Conservation (phyloP, 352 stramenopile species). For the Phytophthora constricta region DNA sequence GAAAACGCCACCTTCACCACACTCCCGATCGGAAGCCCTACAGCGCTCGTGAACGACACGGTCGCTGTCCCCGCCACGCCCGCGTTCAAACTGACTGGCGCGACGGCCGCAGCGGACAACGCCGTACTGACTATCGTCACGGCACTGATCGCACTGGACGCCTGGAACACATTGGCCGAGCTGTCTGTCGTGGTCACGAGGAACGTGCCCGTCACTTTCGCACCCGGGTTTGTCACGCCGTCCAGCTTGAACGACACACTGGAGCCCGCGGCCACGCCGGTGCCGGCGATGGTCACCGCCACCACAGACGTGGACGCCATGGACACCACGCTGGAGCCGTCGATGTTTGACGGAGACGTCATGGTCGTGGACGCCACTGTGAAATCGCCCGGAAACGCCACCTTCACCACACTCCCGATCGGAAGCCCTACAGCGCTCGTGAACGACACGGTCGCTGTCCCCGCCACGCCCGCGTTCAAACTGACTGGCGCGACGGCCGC, state of each 20-base stretch:
- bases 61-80: constrained; percentile 33
- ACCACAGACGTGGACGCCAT: constrained; percentile 27
- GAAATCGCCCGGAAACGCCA: constrained; percentile 52
- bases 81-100: constrained; percentile 36
- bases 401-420: constrained; percentile 38
- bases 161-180: constrained; percentile 33
- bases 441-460: constrained; percentile 41
- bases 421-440: constrained; percentile 45
- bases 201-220: constrained; percentile 36
- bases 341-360: constrained; percentile 34
- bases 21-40: constrained; percentile 39
- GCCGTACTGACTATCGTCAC: constrained; percentile 26
- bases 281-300: constrained; percentile 36
- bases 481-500: constrained; percentile 34
- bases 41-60: constrained; percentile 47
- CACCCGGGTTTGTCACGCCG: constrained; percentile 60
- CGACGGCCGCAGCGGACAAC: constrained; percentile 23
- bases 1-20: constrained; percentile 44
- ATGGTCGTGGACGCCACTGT: constrained; percentile 29
- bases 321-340: constrained; percentile 31
- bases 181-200: constrained; percentile 44
- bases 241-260: constrained; percentile 54
- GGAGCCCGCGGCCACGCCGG: constrained; percentile 23
- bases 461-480: constrained; percentile 35
- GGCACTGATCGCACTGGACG: constrained; percentile 23